Evolutionary conservation across 2,329 filamentous ascomycete genomes (phyloP), one percentile per base, ranked within the genome.

Genomic region (Aspergillus carbonarius): DNA sequence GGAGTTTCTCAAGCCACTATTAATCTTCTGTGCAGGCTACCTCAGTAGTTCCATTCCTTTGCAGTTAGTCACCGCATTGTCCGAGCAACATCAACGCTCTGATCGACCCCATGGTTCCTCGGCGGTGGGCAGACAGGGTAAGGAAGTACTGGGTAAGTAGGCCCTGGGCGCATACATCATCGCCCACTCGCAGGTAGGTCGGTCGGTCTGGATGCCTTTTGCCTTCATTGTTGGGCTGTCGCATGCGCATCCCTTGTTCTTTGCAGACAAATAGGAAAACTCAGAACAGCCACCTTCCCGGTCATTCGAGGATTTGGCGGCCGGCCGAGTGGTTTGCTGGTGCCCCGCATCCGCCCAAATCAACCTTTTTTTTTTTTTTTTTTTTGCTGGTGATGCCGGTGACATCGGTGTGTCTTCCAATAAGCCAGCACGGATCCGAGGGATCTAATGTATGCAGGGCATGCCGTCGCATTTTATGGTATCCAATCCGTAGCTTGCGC

Each of bases 301-400:
- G 23, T 27, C 34, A 53, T 53, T 40, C 34, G 50, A 53, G 50
- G 39, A 25, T 42, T 42, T 42, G 18, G 50, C 39, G 34, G n/a
- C 48, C 32, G 52, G 44, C 44, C 25, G 44, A 30, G 25, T 27
- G 44, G 44, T 54, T 32, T 32, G 34, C 39, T 55, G 25, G 18
- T 51, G 61, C 57, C 61, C 61, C 61, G 61, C 61, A 63, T 61
- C 57, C 54, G 54, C 40, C 57, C 32, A 55, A 44, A 53, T 53
- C 54, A 55, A 23, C 39, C 51, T 34, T 42, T 54, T 35, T 9
- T 30, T 40, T 42, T 54, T 35, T 9, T 30, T 40, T 18, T 30
- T 30, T 17, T 40, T 54, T 42, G 39, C 51, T 54, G 51, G 35
- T 40, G 52, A 52, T 60, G 46, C 42, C 46, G 34, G 47, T 49